phyloP scores from a whole-genome alignment of 495 filamentous ascomycete genomes.

The Penicillium desertorum region DNA sequence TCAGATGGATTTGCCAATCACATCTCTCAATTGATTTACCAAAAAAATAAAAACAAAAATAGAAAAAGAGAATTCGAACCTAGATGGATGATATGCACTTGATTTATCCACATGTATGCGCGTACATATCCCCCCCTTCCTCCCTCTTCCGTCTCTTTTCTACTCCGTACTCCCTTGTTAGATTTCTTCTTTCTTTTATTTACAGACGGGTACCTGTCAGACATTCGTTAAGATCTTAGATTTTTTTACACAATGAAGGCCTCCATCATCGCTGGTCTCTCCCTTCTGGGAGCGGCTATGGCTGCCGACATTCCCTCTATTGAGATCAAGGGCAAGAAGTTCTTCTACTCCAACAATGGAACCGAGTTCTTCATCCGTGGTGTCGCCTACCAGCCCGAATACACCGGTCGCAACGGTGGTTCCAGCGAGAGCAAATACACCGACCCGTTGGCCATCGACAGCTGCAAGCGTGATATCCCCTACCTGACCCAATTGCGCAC shows the following conservation, averaged over 20 bases:
- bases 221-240: constrained; percentile 13
- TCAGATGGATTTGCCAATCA: constrained; percentile 1
- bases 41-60: not conserved
- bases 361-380: constrained; percentile 90
- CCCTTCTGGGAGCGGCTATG: constrained; percentile 53
- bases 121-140: constrained; percentile 13
- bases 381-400: constrained; percentile 80
- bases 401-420: constrained; percentile 45
- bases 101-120: constrained; percentile 8
- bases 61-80: not conserved
- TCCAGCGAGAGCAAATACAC: constrained; percentile 42
- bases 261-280: constrained; percentile 49
- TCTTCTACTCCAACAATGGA: constrained; percentile 76
- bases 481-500: constrained; percentile 72
- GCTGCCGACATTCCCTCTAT: constrained; percentile 61
- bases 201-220: constrained; percentile 18
- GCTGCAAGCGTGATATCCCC: constrained; percentile 84
- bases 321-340: constrained; percentile 56
- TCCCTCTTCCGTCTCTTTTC: constrained; percentile 17
- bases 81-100: not conserved
- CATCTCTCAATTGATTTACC: not conserved
- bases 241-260: constrained; percentile 42
- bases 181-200: constrained; percentile 2
- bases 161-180: constrained; percentile 11
- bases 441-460: constrained; percentile 66